A percentile compares a stretch with the other conserved stretches of the same genome.
Evolutionary conservation across 495 filamentous ascomycete species (phyloP).

Genomic region (Neurospora intermedia): DNA sequence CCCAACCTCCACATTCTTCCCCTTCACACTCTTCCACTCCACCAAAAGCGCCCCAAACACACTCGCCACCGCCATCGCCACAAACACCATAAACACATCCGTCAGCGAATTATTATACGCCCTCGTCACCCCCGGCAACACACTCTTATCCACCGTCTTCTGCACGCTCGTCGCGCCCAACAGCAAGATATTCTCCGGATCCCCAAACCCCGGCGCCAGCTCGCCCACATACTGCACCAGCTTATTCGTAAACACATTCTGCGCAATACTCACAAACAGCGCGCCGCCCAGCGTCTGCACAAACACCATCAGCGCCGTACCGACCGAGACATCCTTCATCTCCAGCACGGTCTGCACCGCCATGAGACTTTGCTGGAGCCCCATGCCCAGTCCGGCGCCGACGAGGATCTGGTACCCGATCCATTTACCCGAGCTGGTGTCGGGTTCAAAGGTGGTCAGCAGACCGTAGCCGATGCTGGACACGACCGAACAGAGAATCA

Average conservation of each 20-base stretch:
- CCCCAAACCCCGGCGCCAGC: constrained; percentile 37
- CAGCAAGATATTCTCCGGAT: constrained; percentile 38
- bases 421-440: constrained; percentile 50
- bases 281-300: constrained; percentile 62
- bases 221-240: constrained; percentile 45
- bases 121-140: constrained; percentile 42
- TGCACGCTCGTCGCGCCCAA: constrained; percentile 62
- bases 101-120: constrained; percentile 66
- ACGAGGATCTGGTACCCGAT: constrained; percentile 67
- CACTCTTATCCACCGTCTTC: constrained; percentile 25
- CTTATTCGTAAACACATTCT: constrained; percentile 69
- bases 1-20: constrained; percentile 60
- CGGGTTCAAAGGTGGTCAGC: constrained; percentile 48
- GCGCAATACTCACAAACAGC: constrained; percentile 61
- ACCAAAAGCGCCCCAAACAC: constrained; percentile 50
- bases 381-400: constrained; percentile 58
- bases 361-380: constrained; percentile 58
- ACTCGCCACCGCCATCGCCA: constrained; percentile 50
- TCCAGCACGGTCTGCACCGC: constrained; percentile 58
- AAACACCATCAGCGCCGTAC: constrained; percentile 57
- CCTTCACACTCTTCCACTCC: constrained; percentile 79
- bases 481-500: constrained; percentile 50
- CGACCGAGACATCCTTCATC: constrained; percentile 52
- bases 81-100: constrained; percentile 56
- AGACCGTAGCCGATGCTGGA: constrained; percentile 59